phyloP scores from a whole-genome alignment of 768 basidiomycete genomes.

The Amanita inopinata region DNA sequence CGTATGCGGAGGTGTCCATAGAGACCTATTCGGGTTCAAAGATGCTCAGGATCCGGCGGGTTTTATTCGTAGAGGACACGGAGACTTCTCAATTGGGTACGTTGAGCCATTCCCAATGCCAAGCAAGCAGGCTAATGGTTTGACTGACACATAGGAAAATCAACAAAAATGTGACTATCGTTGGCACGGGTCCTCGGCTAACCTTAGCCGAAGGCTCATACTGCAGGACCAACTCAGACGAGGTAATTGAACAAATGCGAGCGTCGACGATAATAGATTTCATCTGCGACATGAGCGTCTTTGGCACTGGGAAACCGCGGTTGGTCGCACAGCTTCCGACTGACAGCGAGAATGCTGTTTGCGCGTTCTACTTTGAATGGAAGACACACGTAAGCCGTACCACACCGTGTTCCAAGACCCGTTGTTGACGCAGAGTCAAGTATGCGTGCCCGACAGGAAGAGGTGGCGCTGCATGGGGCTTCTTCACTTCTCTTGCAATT shows the following conservation, averaged over 20 bases:
- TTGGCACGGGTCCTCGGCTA: slow-evolving; percentile 44
- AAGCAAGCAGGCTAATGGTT: neutral
- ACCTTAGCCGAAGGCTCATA: slow-evolving; percentile 52
- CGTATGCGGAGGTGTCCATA: slow-evolving; percentile 47
- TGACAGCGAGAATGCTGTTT: slow-evolving; percentile 50
- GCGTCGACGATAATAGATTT: slow-evolving; percentile 70
- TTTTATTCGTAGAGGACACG: slow-evolving; percentile 48
- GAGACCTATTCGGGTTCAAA: slow-evolving; percentile 50
- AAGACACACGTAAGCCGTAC: slow-evolving; percentile 51
- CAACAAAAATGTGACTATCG: slow-evolving; percentile 55
- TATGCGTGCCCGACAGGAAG: slow-evolving; percentile 66
- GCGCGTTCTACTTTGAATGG: slow-evolving; percentile 81
- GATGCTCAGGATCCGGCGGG: slow-evolving; percentile 48
- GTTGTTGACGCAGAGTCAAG: too few species aligned
- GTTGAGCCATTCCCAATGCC: slow-evolving; percentile 12
- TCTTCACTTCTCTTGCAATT: slow-evolving; percentile 45
- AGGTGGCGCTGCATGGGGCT: slow-evolving; percentile 37
- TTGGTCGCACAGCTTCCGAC: slow-evolving; percentile 65
- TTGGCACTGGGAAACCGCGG: slow-evolving; percentile 39
- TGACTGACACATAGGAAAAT: slow-evolving; percentile 29
- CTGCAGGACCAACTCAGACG: slow-evolving; percentile 39
- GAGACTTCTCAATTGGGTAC: slow-evolving; percentile 70
- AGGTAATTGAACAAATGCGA: slow-evolving; percentile 23
- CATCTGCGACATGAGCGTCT: slow-evolving; percentile 61
- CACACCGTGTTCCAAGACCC: slow-evolving; percentile 1